These are phyloP conservation scores for Candida maltosa DNA, from an alignment of 805 yeast species.

Conservation along the genomic window DNA sequence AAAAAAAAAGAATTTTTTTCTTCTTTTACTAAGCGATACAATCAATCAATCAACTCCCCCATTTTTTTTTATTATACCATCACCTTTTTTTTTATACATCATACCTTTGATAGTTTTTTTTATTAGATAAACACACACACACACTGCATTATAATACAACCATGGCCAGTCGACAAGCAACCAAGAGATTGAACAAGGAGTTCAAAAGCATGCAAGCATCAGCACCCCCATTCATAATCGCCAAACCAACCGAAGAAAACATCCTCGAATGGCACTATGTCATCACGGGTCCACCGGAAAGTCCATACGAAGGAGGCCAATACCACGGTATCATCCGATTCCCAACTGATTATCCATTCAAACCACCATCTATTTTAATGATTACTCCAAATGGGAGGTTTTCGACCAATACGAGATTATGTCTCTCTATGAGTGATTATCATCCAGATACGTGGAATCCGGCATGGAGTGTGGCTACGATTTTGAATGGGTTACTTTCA, in stretches of 20 bases:
- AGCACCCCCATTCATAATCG: constrained; percentile 82
- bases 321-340: constrained; percentile 85
- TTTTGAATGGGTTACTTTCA: constrained; percentile 79
- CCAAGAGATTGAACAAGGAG: constrained; percentile 66
- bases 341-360: constrained; percentile 84
- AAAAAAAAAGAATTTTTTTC: too few relatives aligned
- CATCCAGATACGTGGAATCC: constrained; percentile 97
- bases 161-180: constrained; percentile 42
- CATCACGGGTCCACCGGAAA: constrained; percentile 86
- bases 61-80: too few relatives aligned
- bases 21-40: too few relatives aligned
- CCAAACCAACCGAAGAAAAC: constrained; percentile 84
- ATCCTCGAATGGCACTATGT: constrained; percentile 93
- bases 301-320: constrained; percentile 84
- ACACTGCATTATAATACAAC: too few relatives aligned
- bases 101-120: too few relatives aligned
- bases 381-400: constrained; percentile 89
- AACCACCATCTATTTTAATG: constrained; percentile 89
- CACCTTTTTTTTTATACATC: too few relatives aligned
- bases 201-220: constrained; percentile 71
- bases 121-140: too few relatives aligned
- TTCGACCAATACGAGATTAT: constrained; percentile 73
- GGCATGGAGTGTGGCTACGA: constrained; percentile 90
- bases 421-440: constrained; percentile 90
- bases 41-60: too few relatives aligned